phyloP scores from a whole-genome alignment of 192 early-diverging fungal genomes.

The Linnemannia zychae region DNA sequence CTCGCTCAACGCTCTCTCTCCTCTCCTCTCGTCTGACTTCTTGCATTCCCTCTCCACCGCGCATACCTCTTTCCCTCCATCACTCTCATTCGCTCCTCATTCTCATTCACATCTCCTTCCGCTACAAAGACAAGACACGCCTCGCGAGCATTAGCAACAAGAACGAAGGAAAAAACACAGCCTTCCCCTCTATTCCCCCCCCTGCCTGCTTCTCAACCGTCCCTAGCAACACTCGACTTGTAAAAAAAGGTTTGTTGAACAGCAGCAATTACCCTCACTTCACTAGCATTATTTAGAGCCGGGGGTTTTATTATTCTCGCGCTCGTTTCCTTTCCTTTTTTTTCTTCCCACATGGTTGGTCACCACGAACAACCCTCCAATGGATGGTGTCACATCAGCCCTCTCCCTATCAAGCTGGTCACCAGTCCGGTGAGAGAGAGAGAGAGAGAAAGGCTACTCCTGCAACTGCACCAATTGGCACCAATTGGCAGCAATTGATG shows the following conservation, averaged over 20 bases:
- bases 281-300: background rate
- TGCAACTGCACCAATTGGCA: background rate
- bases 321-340: background rate
- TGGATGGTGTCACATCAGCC: background rate
- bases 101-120: background rate
- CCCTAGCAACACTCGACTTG: background rate
- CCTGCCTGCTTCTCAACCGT: background rate
- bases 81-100: constrained; percentile 2
- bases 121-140: background rate
- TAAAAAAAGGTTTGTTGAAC: background rate
- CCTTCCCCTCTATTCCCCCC: too few species aligned
- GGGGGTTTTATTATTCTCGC: background rate
- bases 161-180: background rate
- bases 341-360: constrained; percentile 6
- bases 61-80: background rate
- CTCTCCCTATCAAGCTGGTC: background rate
- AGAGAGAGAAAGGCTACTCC: background rate
- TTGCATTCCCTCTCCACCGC: background rate
- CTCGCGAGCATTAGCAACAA: background rate
- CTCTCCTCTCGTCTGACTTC: background rate
- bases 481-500: background rate
- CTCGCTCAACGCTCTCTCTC: background rate
- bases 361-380: background rate
- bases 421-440: background rate
- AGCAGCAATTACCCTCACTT: too few species aligned